Evolutionary conservation across 2,329 filamentous ascomycete genomes (phyloP).

Genomic region (Alternaria sp.): DNA sequence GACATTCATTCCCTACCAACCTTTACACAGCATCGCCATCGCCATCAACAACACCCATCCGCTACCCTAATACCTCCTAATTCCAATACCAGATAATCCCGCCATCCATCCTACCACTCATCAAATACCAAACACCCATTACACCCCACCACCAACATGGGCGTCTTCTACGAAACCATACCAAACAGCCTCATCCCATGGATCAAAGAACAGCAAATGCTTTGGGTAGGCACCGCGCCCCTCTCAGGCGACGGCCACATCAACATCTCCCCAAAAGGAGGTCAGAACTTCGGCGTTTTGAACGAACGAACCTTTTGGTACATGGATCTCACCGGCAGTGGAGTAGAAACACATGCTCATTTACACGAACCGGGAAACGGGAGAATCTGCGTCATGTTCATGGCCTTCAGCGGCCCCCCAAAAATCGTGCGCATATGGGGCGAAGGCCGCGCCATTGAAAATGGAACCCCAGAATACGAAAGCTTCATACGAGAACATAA

Average conservation of each 20-base stretch:
- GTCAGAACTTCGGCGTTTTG: slow-evolving; percentile 47
- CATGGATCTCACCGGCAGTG: slow-evolving; percentile 52
- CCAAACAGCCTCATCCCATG: slow-evolving; percentile 48
- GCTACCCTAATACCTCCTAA: not conserved
- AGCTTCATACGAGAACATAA: slow-evolving; percentile 43
- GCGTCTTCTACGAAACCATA: slow-evolving; percentile 53
- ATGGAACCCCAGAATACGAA: slow-evolving; percentile 44
- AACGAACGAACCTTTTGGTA: slow-evolving; percentile 49
- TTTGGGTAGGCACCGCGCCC: slow-evolving; percentile 53
- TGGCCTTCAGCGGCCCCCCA: slow-evolving; percentile 51
- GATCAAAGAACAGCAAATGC: slow-evolving; percentile 54
- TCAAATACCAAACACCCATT: no score
- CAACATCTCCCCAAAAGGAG: slow-evolving; percentile 56
- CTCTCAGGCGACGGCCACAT: slow-evolving; percentile 51
- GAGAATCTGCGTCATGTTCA: slow-evolving; percentile 51
- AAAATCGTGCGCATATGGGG: slow-evolving; percentile 54
- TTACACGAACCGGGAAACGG: slow-evolving; percentile 52
- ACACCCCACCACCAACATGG: slow-evolving; percentile 44
- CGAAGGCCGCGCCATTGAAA: slow-evolving; percentile 46
- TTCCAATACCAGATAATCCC: not conserved
- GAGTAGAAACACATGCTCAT: slow-evolving; percentile 54
- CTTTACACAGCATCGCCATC: not conserved
- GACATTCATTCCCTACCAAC: not conserved
- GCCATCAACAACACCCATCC: not conserved
- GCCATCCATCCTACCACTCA: no score